phyloP scores from a whole-genome alignment of 106 monocot genomes.

The Cymbidium sinense region DNA sequence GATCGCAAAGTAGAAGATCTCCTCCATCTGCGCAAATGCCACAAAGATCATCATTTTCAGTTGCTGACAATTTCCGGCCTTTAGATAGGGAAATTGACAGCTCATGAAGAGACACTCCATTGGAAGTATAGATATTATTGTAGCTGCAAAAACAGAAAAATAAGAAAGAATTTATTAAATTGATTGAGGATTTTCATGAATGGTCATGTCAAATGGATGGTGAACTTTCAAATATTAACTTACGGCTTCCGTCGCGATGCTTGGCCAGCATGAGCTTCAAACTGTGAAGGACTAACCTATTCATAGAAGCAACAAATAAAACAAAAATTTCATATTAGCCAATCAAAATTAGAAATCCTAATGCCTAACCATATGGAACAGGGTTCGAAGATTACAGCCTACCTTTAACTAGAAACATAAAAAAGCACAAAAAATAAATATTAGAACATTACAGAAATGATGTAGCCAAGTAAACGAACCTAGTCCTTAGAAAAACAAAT shows the following conservation, averaged over 20 bases:
- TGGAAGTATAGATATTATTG: slow-evolving; percentile 93
- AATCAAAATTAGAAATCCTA: background rate
- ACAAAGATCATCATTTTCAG: slow-evolving; percentile 89
- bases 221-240: slow-evolving; percentile 16
- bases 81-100: slow-evolving; percentile 79
- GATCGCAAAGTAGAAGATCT: slow-evolving; percentile 88
- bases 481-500: background rate
- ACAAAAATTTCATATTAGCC: background rate
- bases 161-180: background rate
- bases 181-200: background rate
- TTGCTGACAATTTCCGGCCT: slow-evolving; percentile 39
- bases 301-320: slow-evolving; percentile 5
- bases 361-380: background rate
- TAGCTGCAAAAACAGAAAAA: slow-evolving; percentile 44
- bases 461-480: background rate
- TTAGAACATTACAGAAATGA: background rate
- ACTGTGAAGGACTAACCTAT: slow-evolving; percentile 92
- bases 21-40: slow-evolving; percentile 91
- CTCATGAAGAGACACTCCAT: slow-evolving; percentile 97
- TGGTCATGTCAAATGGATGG: background rate
- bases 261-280: slow-evolving; percentile 99
- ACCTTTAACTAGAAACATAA: background rate
- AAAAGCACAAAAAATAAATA: background rate
- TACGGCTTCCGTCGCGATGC: slow-evolving; percentile 86
- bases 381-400: background rate